These are phyloP conservation scores for Saksenaea oblongispora DNA, from an alignment of 371 early-diverging fungal genomes.

Conservation along the genomic window DNA sequence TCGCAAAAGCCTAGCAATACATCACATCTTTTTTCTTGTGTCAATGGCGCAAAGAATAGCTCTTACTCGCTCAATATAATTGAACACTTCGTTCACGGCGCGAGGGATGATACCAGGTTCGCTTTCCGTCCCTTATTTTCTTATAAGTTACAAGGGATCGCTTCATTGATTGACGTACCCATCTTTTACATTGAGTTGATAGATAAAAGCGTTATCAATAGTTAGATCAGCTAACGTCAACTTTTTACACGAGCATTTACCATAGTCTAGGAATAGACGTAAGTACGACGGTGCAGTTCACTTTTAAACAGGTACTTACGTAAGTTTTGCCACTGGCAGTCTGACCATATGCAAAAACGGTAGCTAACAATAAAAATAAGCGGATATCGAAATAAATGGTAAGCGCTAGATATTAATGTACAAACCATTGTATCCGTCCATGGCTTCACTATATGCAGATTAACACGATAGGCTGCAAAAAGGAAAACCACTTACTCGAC, in stretches of 20 bases:
- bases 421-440: conserved; percentile 28
- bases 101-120: conserved; percentile 63
- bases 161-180: conserved; percentile 22
- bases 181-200: not conserved
- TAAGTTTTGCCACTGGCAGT: conserved; percentile 85
- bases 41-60: not conserved
- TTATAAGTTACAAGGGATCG: too few species aligned
- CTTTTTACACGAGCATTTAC: conserved; percentile 7
- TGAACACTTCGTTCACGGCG: conserved; percentile 57
- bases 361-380: conserved; percentile 47
- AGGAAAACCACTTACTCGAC: conserved; percentile 26
- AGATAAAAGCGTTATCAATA: not conserved
- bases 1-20: not conserved
- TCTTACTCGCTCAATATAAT: conserved; percentile 46
- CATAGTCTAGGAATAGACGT: conserved; percentile 26
- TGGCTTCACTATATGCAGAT: conserved; percentile 14
- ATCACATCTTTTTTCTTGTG: conserved; percentile 3
- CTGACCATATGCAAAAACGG: conserved; percentile 81
- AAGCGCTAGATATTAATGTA: not conserved
- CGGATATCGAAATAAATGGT: not conserved
- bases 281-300: not conserved
- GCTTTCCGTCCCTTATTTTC: conserved; percentile 36
- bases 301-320: conserved; percentile 24
- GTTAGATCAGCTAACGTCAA: not conserved
- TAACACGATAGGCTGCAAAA: not conserved